Conservation (phyloP, 208 protist species). For the Trypanosomatidae sp. region DNA sequence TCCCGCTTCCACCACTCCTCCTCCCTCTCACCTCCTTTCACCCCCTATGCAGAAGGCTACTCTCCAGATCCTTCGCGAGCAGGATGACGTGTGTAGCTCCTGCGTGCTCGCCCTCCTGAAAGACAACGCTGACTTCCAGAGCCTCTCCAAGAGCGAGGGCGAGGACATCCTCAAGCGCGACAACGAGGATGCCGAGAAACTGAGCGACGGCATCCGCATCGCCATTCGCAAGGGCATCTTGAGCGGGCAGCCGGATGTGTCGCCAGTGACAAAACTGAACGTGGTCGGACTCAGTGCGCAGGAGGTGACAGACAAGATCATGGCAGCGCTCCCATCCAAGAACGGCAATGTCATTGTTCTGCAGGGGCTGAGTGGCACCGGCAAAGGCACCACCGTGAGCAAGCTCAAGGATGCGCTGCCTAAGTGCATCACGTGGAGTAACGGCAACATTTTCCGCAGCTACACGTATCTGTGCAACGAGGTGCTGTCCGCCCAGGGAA, state of each 20-base stretch:
- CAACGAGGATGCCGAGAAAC: conserved; percentile 86
- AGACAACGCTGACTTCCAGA: conserved; percentile 47
- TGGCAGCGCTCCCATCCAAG: conserved; percentile 47
- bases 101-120: conserved; percentile 59
- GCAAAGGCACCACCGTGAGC: conserved; percentile 88
- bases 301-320: conserved; percentile 76
- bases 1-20: background rate
- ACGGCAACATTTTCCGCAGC: conserved; percentile 92
- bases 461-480: conserved; percentile 85
- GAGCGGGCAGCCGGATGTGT: conserved; percentile 34
- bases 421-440: conserved; percentile 88
- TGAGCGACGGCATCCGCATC: conserved; percentile 83
- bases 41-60: conserved; percentile 31
- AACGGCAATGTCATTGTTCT: conserved; percentile 88
- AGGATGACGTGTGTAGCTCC: conserved; percentile 84
- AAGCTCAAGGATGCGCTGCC: conserved; percentile 77
- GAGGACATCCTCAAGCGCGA: conserved; percentile 77
- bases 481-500: conserved; percentile 45
- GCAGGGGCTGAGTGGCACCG: conserved; percentile 90
- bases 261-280: conserved; percentile 51
- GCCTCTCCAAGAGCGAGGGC: conserved; percentile 65
- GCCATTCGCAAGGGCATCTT: conserved; percentile 73
- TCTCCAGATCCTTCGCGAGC: conserved; percentile 57
- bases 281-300: conserved; percentile 75
- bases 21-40: background rate